phyloP scores from a whole-genome alignment of 352 stramenopile genomes.

The Elongisporangium anandrum region DNA sequence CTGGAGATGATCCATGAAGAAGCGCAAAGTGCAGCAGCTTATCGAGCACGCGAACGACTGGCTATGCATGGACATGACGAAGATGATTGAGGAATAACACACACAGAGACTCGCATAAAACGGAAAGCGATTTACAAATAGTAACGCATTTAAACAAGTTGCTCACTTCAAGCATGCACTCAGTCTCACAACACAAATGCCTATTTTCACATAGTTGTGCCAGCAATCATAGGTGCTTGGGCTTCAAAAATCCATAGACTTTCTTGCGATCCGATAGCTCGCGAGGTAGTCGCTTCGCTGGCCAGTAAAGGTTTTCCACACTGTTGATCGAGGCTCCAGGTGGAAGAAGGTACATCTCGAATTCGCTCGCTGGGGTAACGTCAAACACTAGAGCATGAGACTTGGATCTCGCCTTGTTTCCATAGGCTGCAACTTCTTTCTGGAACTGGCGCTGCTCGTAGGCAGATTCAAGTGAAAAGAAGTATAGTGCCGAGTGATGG shows the following conservation, averaged over 20 bases:
- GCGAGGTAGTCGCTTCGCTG: slow-evolving; percentile 34
- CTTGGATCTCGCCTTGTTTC: slow-evolving; percentile 52
- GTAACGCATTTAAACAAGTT: slow-evolving; percentile 4
- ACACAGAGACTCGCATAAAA: too few species aligned
- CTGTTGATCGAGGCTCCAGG: slow-evolving; percentile 76
- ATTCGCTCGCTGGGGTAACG: slow-evolving; percentile 31
- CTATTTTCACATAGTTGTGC: not conserved
- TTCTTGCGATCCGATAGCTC: slow-evolving; percentile 46
- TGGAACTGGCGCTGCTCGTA: slow-evolving; percentile 76
- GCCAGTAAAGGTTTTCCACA: slow-evolving; percentile 65
- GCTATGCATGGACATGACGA: slow-evolving; percentile 25
- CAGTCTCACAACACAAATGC: not conserved
- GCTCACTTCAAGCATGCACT: slow-evolving; percentile 4
- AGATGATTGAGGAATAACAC: slow-evolving; percentile 25
- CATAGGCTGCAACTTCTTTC: slow-evolving; percentile 58
- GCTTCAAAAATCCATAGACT: slow-evolving; percentile 59
- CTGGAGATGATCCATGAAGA: slow-evolving; percentile 79
- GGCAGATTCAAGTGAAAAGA: slow-evolving; percentile 56
- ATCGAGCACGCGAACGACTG: slow-evolving; percentile 8
- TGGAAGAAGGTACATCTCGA: slow-evolving; percentile 63
- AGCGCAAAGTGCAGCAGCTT: slow-evolving; percentile 20
- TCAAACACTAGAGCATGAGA: slow-evolving; percentile 40
- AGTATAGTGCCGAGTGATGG: slow-evolving; percentile 38
- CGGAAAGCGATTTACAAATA: not conserved
- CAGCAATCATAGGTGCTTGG: slow-evolving; percentile 18